phyloP scores from a whole-genome alignment of 75 land plant genomes.

The Picea sitchensis region DNA sequence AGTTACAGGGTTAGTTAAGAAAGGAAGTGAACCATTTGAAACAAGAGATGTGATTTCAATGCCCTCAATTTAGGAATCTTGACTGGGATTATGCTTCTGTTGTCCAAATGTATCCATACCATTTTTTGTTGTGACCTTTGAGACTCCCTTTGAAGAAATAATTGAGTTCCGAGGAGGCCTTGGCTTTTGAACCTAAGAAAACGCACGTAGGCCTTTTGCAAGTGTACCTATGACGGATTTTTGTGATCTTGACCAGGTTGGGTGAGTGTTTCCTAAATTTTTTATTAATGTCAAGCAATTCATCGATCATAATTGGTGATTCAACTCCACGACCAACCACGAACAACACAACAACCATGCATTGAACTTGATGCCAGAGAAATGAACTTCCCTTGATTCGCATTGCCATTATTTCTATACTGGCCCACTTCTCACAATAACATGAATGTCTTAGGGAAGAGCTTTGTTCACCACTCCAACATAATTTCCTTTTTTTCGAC shows the following conservation, averaged over 20 bases:
- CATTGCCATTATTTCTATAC: conserved; percentile 60
- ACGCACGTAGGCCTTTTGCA: too few species aligned
- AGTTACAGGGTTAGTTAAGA: background rate
- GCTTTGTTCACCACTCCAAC: too few species aligned
- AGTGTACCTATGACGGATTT: too few species aligned
- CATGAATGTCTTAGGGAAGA: too few species aligned
- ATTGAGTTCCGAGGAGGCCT: too few species aligned
- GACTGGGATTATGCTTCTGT: too few species aligned
- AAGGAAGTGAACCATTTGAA: conserved; percentile 8
- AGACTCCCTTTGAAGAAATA: too few species aligned
- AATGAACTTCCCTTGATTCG: conserved; percentile 87
- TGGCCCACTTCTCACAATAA: conserved; percentile 17
- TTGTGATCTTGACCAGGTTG: background rate
- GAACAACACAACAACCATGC: conserved; percentile 96
- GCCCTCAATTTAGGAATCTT: too few species aligned
- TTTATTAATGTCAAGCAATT: too few species aligned
- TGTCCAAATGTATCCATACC: background rate
- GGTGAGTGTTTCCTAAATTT: background rate
- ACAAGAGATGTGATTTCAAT: background rate
- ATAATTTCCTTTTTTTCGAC: too few species aligned
- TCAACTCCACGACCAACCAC: conserved; percentile 88
- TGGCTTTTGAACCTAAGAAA: too few species aligned
- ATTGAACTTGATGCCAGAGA: conserved; percentile 97
- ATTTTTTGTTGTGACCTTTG: background rate
- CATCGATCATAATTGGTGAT: conserved; percentile 20